phyloP scores from a whole-genome alignment of 108 stramenopile species.

The Nitzschia sp. region DNA sequence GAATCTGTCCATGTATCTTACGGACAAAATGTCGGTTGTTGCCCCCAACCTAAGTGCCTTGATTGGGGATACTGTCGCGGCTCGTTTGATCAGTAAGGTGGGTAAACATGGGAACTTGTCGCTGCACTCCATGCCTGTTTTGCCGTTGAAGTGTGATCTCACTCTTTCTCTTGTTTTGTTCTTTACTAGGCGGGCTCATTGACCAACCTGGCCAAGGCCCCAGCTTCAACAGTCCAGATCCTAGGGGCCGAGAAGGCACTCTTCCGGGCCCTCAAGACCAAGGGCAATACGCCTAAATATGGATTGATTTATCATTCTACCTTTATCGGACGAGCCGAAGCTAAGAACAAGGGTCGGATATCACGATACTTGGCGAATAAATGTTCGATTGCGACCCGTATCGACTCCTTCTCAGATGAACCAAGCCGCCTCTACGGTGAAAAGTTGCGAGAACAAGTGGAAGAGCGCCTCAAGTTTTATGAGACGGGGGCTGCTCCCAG shows the following conservation, averaged over 20 bases:
- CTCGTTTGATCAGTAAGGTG: slow-evolving; percentile 98
- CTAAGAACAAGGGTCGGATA: slow-evolving; percentile 99
- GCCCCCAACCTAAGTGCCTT: slow-evolving; percentile 97
- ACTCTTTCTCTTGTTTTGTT: slow-evolving; percentile 9
- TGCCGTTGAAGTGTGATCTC: slow-evolving; percentile 52
- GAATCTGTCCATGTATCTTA: slow-evolving; percentile 88
- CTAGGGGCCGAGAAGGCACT: slow-evolving; percentile 99
- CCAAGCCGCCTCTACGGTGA: slow-evolving; percentile 94
- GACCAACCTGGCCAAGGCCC: slow-evolving; percentile 98
- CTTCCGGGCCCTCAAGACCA: slow-evolving; percentile 99
- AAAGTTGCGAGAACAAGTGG: slow-evolving; percentile 97
- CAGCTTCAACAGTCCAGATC: slow-evolving; percentile 99
- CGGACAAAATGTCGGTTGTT: slow-evolving; percentile 96
- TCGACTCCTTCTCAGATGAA: slow-evolving; percentile 97
- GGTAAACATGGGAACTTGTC: slow-evolving; percentile 89
- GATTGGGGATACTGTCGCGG: slow-evolving; percentile 99
- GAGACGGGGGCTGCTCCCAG: slow-evolving; percentile 98
- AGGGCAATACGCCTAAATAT: slow-evolving; percentile 99
- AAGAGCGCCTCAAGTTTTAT: slow-evolving; percentile 98
- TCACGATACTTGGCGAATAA: slow-evolving; percentile 99
- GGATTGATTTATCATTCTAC: slow-evolving; percentile 99
- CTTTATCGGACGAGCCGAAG: slow-evolving; percentile 98
- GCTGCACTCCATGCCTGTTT: slow-evolving; percentile 99
- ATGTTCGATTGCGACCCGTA: slow-evolving; percentile 98
- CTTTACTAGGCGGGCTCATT: slow-evolving; percentile 88